Evolutionary conservation across 2,329 filamentous ascomycete genomes (phyloP).

Genomic region (Diaporthe ampelina): DNA sequence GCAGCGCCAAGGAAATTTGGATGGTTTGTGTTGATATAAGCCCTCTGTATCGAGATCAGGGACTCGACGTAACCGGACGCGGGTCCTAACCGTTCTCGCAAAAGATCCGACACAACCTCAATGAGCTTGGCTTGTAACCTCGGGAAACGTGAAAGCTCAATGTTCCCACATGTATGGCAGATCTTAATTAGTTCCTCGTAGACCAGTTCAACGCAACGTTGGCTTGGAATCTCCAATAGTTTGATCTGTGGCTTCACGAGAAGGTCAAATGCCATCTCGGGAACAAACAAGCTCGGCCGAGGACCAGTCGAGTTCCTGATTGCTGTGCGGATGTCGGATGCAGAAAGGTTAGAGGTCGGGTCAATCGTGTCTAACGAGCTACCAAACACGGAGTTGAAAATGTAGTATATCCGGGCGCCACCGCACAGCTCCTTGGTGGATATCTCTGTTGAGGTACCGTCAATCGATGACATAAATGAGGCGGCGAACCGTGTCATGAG

Average conservation of each 20-base stretch:
- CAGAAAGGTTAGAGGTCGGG: conserved; percentile 93
- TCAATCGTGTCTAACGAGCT: conserved; percentile 97
- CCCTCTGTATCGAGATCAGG: conserved; percentile 95
- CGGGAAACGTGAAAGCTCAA: conserved; percentile 91
- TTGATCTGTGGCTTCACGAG: conserved; percentile 99
- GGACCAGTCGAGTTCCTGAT: conserved; percentile 98
- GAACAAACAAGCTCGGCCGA: conserved; percentile 94
- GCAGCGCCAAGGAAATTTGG: conserved; percentile 98
- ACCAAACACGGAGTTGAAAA: conserved; percentile 98
- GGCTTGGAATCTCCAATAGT: conserved; percentile 92
- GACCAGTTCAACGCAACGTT: conserved; percentile 96
- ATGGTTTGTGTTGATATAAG: conserved; percentile 99
- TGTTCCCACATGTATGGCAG: conserved; percentile 97
- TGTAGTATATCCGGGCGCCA: conserved; percentile 96
- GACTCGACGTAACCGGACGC: conserved; percentile 94
- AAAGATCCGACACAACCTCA: conserved; percentile 95
- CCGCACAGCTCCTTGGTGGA: conserved; percentile 98
- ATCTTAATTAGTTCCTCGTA: conserved; percentile 99
- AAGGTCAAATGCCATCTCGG: conserved; percentile 96
- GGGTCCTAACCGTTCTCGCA: conserved; percentile 92
- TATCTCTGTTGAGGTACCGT: conserved; percentile 98
- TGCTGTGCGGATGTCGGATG: conserved; percentile 94
- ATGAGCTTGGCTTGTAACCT: conserved; percentile 96
- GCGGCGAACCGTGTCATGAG: conserved; percentile 98
- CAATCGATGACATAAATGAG: conserved; percentile 98